These are phyloP conservation scores for Barnettozyma californica DNA, from an alignment of 805 yeast genomes.

Conservation along the genomic window DNA sequence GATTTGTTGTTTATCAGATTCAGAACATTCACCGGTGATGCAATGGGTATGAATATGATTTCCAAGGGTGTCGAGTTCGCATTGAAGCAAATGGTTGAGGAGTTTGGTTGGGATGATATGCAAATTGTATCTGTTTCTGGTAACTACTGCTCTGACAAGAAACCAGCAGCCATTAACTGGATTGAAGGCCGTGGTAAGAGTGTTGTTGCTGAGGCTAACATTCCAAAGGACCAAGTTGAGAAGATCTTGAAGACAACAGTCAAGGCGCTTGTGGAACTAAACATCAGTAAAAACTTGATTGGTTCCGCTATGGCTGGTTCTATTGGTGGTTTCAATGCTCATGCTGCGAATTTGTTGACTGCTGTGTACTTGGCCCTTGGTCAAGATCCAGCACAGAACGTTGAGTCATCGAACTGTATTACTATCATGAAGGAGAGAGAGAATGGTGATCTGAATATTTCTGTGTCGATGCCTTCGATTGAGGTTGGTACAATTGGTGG, in stretches of 20 bases:
- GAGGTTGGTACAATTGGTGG: slow-evolving; percentile 99
- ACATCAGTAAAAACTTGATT: slow-evolving; percentile 81
- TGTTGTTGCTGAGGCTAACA: slow-evolving; percentile 91
- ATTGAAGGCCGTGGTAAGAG: slow-evolving; percentile 98
- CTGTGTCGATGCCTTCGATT: slow-evolving; percentile 98
- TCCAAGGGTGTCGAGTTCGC: slow-evolving; percentile 95
- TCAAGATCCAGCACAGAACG: slow-evolving; percentile 99
- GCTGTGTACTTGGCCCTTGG: slow-evolving; percentile 94
- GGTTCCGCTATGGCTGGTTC: slow-evolving; percentile 99
- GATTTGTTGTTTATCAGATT: slow-evolving; percentile 82
- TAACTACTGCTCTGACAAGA: slow-evolving; percentile 95
- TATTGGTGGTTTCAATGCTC: slow-evolving; percentile 97
- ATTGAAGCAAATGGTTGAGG: slow-evolving; percentile 76
- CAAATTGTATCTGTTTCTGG: slow-evolving; percentile 88
- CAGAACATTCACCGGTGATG: slow-evolving; percentile 99
- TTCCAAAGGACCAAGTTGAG: slow-evolving; percentile 76
- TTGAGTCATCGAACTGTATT: slow-evolving; percentile 95
- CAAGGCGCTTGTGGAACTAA: slow-evolving; percentile 85
- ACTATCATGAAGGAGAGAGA: slow-evolving; percentile 81
- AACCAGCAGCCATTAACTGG: slow-evolving; percentile 98
- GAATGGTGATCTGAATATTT: slow-evolving; percentile 77
- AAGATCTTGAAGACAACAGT: slow-evolving; percentile 89
- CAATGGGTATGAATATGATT: slow-evolving; percentile 99
- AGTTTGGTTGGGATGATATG: slow-evolving; percentile 94
- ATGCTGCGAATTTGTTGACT: slow-evolving; percentile 93